Evolutionary conservation across 1,284 basidiomycete species (phyloP).

Genomic region (Hypsizygus ulmarius): DNA sequence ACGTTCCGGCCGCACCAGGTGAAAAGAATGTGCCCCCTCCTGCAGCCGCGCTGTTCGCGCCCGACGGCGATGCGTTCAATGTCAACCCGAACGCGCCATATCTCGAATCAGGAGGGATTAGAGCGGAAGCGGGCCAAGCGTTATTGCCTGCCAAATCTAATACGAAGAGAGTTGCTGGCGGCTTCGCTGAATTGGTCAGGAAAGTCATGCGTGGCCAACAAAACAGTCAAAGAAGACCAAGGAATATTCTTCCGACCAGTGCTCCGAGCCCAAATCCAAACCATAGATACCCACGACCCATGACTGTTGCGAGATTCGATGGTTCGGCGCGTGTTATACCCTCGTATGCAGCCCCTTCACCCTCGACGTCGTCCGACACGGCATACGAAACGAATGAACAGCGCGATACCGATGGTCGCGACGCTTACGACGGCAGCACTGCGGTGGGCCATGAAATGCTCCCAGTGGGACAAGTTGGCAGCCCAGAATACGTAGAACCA

Average conservation of each 20-base stretch:
- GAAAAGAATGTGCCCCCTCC: slow-evolving; percentile 19
- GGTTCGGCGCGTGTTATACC: neutral
- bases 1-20: slow-evolving; percentile 3
- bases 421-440: slow-evolving; percentile 23
- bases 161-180: slow-evolving; percentile 23
- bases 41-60: slow-evolving; percentile 19
- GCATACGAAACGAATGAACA: slow-evolving; percentile 9
- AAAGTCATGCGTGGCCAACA: slow-evolving; percentile 19
- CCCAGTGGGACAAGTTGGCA: slow-evolving; percentile 12
- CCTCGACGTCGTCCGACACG: slow-evolving; percentile 15
- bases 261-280: slow-evolving; percentile 5
- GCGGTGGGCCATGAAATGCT: slow-evolving; percentile 21
- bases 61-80: slow-evolving; percentile 23
- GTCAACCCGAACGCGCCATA: slow-evolving; percentile 31
- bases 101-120: slow-evolving; percentile 15
- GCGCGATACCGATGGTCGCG: slow-evolving; percentile 4
- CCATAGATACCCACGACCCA: slow-evolving; percentile 1
- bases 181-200: slow-evolving; percentile 26
- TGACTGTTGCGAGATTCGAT: neutral
- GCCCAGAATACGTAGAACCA: slow-evolving; percentile 25
- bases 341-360: slow-evolving; percentile 2
- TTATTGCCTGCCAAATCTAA: slow-evolving; percentile 9
- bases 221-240: neutral
- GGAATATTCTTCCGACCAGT: neutral
- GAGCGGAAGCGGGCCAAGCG: slow-evolving; percentile 1